These are phyloP conservation scores for Podospora australis DNA, from an alignment of 495 filamentous ascomycete species.

Conservation along the genomic window DNA sequence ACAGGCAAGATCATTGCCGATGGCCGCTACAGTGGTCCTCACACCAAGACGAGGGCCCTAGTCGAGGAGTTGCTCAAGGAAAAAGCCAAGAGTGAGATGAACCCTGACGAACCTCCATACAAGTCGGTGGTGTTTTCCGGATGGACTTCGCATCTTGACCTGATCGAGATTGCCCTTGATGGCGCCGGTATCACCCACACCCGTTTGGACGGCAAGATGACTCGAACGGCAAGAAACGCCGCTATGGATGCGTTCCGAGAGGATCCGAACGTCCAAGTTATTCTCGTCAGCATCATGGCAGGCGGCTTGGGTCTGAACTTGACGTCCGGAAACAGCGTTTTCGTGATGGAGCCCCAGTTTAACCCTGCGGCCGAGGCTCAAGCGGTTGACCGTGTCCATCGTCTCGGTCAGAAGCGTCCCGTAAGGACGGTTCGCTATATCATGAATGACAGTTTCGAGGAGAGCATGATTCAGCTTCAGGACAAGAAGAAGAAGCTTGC, in stretches of 20 bases:
- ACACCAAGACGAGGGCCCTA: constrained; percentile 83
- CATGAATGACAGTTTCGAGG: constrained; percentile 86
- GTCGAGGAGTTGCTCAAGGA: constrained; percentile 57
- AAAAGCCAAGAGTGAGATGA: constrained; percentile 50
- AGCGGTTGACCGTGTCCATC: constrained; percentile 89
- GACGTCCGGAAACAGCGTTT: constrained; percentile 76
- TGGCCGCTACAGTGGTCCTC: constrained; percentile 71
- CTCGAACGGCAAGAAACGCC: constrained; percentile 57
- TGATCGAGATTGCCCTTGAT: constrained; percentile 80
- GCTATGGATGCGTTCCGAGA: constrained; percentile 72
- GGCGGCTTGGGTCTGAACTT: constrained; percentile 91
- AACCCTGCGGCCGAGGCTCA: constrained; percentile 94
- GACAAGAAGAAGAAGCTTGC: constrained; percentile 87
- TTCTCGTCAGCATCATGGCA: constrained; percentile 86
- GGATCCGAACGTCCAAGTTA: constrained; percentile 64
- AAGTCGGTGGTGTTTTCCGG: constrained; percentile 90
- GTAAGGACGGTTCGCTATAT: constrained; percentile 79
- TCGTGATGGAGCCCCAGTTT: constrained; percentile 97
- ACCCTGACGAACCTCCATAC: constrained; percentile 58
- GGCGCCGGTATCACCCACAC: constrained; percentile 58
- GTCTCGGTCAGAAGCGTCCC: constrained; percentile 79
- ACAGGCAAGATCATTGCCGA: constrained; percentile 52
- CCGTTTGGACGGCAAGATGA: constrained; percentile 88
- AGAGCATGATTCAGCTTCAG: constrained; percentile 85
- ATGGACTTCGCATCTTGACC: constrained; percentile 90